Percentiles rank a stretch among this genome's conserved stretches.
Conservation (phyloP, 768 basidiomycete species). For the Floccularia luteovirens region DNA sequence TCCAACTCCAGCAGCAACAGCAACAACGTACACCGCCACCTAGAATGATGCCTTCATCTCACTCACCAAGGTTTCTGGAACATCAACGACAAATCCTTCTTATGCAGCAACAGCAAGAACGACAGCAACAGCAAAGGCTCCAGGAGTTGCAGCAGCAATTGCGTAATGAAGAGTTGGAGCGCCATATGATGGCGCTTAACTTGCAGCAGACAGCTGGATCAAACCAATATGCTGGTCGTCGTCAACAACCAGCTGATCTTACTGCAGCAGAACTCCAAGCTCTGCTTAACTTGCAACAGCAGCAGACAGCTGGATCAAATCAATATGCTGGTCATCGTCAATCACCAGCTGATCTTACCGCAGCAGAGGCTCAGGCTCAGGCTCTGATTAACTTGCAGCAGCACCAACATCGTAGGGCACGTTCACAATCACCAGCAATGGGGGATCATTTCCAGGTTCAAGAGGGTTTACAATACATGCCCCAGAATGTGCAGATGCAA, state of each 20-base stretch:
- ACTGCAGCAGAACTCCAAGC: conserved; percentile 43
- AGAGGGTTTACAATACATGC: conserved; percentile 26
- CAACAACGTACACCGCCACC: conserved; percentile 61
- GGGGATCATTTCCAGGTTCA: conserved; percentile 25
- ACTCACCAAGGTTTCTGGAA: conserved; percentile 75
- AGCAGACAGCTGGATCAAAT: conserved; percentile 8
- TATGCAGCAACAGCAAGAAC: conserved; percentile 62
- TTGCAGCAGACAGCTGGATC: conserved; percentile 30
- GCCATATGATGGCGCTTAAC: conserved; percentile 49
- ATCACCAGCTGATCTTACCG: conserved; percentile 29
- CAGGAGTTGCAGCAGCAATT: conserved; percentile 60
- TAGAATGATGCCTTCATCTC: conserved; percentile 64
- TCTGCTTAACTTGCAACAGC: conserved; percentile 12
- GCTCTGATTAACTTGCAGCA: conserved; percentile 29
- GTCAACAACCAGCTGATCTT: conserved; percentile 30
- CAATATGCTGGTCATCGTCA: conserved; percentile 32
- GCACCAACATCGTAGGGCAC: conserved; percentile 42
- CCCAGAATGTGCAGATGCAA: conserved; percentile 62
- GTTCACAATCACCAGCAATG: conserved; percentile 35
- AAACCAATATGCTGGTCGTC: conserved; percentile 26
- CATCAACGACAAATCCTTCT: conserved; percentile 65
- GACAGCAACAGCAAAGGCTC: conserved; percentile 50
- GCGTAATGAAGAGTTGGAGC: conserved; percentile 57
- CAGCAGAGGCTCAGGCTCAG: conserved; percentile 16
- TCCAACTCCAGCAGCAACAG: conserved; percentile 35